Base-by-base conservation (phyloP, 768 basidiomycete genomes). In the Tricholoma sp. region DNA sequence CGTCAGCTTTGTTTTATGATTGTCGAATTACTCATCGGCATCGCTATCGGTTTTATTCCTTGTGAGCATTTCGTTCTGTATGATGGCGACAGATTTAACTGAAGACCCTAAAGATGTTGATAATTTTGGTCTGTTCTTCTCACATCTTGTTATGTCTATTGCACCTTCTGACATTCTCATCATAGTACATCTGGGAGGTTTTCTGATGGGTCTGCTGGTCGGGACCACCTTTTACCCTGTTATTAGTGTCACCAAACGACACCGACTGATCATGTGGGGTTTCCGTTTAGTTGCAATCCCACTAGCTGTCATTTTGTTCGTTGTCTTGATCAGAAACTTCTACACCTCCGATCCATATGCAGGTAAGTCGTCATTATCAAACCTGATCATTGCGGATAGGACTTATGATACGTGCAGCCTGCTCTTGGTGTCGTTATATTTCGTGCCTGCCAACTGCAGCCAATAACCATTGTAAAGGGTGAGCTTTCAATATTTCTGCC, bases 221-320 rank as follows among this genome's bases (percentile, higher is more conserved):
- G 91, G 89, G 20, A 88, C 87, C 49, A 82, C 87, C 17, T 81
- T 99, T 59, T 94, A 94, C 67, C 96, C 96, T 5, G 84, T 96
- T 12, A 90, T 99, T 54, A 93, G 89, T 64, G 78, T 78, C 17
- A 84, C 93, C 2, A 88, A 78, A 54, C 78, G 86, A 18, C 94
- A 94, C 66, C 80, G 79, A 53, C 66, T 78, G 17, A 79, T 91
- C 47, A 83, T 88, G 67, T 92, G 89, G 85, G 73, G 62, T 37
- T 82, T 89, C 66, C 84, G 95, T 56, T 63, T 90, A 31, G 69
- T 81, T 31, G 91, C 92, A 1, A 76, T 93, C 42, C 88, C 91
- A 2, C 59, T 96, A 32, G 82, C 87, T 2, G 67, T 96, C 29
- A 71, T 96, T 28, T 77, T 96, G 18, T 98, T 86, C 61, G 87